Evolutionary conservation across 2,329 filamentous ascomycete species (phyloP), one percentile per base, ranked within the genome.

Genomic region (Volutella citrinella): DNA sequence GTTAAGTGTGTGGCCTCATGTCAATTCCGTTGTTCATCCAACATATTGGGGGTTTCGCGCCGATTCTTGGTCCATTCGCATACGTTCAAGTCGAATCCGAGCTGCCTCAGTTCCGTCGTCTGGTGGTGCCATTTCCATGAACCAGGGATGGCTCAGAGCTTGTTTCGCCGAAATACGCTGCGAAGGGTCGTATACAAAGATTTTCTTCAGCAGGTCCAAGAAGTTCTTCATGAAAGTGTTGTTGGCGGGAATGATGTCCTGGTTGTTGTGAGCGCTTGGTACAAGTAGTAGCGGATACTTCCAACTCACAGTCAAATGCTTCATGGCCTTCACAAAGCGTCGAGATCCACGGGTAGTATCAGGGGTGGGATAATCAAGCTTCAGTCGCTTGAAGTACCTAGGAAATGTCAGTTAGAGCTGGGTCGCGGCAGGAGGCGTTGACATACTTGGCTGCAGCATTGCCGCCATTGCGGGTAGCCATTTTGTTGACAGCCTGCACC

Each of bases 311-410:
- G 74, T 68, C 18, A 85, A 62, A 35, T 69, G 70, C 57, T 84
- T 84, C 81, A 85, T 85, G n/a, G 78, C 80, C 57, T 80, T 80
- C 10, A 85, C 81, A 51, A 84, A 85, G 49, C 78, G 68, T 42
- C 72, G 68, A 2, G 80, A 84, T 5, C 80, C 78, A 36, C 80
- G 67, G 0, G 77, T 80, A 1, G 81, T 84, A 10, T 84, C 80
- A 3, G 64, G 47, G 4, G 72, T 74, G 4, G 81, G 81, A 44
- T 84, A 85, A 46, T 84, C 80, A 14, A 85, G 67, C 54, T 72
- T 78, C 21, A 74, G 63, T 15, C 80, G 68, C 55, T 83, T 84
- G 59, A 85, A 85, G 49, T 80, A 84, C 49, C 80, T 84, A 32
- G 12, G 15, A 9, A 15, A 22, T 12, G 46, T 69, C 46, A 69